A percentile compares a stretch with the other conserved stretches of the same genome.
phyloP scores from a whole-genome alignment of 2,329 filamentous ascomycete species.

The Trichoderma asperellum region DNA sequence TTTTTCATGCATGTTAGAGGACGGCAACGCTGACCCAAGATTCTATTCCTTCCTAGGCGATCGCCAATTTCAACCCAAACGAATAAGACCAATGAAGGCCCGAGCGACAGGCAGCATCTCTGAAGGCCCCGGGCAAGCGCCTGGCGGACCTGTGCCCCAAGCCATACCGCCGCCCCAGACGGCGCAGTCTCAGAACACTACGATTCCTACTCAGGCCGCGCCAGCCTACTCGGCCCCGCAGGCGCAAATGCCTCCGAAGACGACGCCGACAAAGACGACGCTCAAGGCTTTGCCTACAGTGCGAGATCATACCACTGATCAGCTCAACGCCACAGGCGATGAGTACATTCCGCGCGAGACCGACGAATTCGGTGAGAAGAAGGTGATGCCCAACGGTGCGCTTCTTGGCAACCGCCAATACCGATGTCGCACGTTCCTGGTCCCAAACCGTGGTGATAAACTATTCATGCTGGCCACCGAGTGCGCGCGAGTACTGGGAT shows the following conservation, averaged over 20 bases:
- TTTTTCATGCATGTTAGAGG: conserved; percentile 5
- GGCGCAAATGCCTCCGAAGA: conserved; percentile 68
- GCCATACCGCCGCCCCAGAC: conserved; percentile 56
- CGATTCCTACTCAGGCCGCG: conserved; percentile 50
- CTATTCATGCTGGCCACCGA: conserved; percentile 99
- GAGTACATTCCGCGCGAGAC: conserved; percentile 94
- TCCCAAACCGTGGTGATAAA: conserved; percentile 88
- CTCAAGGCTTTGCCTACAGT: conserved; percentile 95
- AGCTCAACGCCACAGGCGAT: conserved; percentile 84
- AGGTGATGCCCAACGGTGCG: conserved; percentile 83
- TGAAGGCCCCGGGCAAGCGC: conserved; percentile 61
- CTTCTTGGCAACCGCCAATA: conserved; percentile 84
- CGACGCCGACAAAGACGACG: conserved; percentile 79
- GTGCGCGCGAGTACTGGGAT: conserved; percentile 89
- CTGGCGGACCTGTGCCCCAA: conserved; percentile 49
- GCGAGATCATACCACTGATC: conserved; percentile 94
- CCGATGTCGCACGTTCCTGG: conserved; percentile 89
- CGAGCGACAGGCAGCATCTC: conserved; percentile 55
- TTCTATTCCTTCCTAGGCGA: conserved; percentile 47
- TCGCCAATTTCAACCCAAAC: conserved; percentile 55
- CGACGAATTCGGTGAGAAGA: conserved; percentile 91
- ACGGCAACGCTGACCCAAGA: conserved; percentile 34
- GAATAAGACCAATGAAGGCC: conserved; percentile 62
- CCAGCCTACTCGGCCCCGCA: conserved; percentile 44
- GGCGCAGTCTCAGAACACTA: conserved; percentile 55